phyloP scores from a whole-genome alignment of 768 basidiomycete species.

The Gymnopilus dilepis region DNA sequence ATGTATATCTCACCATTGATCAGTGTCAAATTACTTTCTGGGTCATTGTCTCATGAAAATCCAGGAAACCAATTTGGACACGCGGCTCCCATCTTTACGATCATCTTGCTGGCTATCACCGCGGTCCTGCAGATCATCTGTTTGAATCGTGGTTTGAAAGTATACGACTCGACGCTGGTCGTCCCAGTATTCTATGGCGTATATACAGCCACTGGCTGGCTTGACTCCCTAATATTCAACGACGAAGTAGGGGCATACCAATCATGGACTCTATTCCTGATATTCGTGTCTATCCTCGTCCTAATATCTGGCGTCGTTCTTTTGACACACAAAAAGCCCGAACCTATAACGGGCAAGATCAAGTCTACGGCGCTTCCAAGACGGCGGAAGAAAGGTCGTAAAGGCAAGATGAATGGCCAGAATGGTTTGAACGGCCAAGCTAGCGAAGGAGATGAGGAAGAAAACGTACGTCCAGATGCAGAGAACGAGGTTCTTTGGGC shows the following conservation, averaged over 20 bases:
- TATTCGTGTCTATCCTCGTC: constrained; percentile 84
- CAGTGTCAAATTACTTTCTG: constrained; percentile 83
- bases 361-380: constrained; percentile 39
- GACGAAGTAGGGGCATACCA: constrained; percentile 85
- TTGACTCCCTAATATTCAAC: constrained; percentile 75
- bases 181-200: constrained; percentile 96
- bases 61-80: constrained; percentile 89
- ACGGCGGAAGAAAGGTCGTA: constrained; percentile 23
- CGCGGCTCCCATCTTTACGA: constrained; percentile 77
- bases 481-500: constrained; percentile 66
- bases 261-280: constrained; percentile 87
- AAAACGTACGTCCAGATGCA: constrained; percentile 45
- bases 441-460: constrained; percentile 37
- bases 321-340: constrained; percentile 90
- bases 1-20: not conserved
- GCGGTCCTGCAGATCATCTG: constrained; percentile 92
- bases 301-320: constrained; percentile 93
- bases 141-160: constrained; percentile 86
- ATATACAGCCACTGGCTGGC: constrained; percentile 83
- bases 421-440: constrained; percentile 7
- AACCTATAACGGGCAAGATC: constrained; percentile 44
- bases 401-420: constrained; percentile 21
- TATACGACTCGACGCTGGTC: constrained; percentile 89
- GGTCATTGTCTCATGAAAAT: constrained; percentile 78
- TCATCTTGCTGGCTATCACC: constrained; percentile 67